phyloP scores from a whole-genome alignment of 1,139 yeast genomes.

The Geotrichum citri-aurantii region DNA sequence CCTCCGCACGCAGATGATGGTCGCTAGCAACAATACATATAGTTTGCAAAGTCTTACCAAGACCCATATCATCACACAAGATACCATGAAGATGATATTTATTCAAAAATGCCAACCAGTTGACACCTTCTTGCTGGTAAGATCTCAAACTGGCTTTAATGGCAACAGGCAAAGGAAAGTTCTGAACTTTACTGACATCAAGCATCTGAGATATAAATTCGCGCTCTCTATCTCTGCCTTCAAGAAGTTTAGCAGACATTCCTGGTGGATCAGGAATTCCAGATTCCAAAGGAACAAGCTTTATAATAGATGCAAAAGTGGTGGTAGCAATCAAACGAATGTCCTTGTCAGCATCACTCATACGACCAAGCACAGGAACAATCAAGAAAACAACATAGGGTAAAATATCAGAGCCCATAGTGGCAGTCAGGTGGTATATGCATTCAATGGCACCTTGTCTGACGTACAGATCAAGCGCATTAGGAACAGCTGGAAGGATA shows the following conservation, averaged over 20 bases:
- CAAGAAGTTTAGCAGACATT: conserved; percentile 76
- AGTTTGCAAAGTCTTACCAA: conserved; percentile 95
- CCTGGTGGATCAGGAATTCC: conserved; percentile 96
- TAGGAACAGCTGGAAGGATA: conserved; percentile 73
- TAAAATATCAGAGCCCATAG: conserved; percentile 83
- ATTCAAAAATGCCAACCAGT: conserved; percentile 94
- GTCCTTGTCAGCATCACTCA: conserved; percentile 92
- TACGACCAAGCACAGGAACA: conserved; percentile 93
- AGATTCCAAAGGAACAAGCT: conserved; percentile 92
- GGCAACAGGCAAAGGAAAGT: conserved; percentile 83
- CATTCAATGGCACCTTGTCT: conserved; percentile 95
- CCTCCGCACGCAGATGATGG: conserved; percentile 77
- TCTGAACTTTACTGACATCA: conserved; percentile 90
- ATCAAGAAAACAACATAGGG: conserved; percentile 94
- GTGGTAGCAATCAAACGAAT: conserved; percentile 90
- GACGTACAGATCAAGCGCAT: conserved; percentile 66
- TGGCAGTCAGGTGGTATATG: conserved; percentile 71
- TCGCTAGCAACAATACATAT: conserved; percentile 96
- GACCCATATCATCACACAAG: conserved; percentile 98
- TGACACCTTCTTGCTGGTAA: conserved; percentile 97
- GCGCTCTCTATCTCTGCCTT: conserved; percentile 89
- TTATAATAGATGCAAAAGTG: conserved; percentile 93
- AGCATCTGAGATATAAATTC: conserved; percentile 96
- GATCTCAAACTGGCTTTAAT: conserved; percentile 90
- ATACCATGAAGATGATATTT: conserved; percentile 95